These are phyloP conservation scores for Harringtonia aguacate DNA, from an alignment of 2,329 filamentous ascomycete genomes.

Conservation along the genomic window DNA sequence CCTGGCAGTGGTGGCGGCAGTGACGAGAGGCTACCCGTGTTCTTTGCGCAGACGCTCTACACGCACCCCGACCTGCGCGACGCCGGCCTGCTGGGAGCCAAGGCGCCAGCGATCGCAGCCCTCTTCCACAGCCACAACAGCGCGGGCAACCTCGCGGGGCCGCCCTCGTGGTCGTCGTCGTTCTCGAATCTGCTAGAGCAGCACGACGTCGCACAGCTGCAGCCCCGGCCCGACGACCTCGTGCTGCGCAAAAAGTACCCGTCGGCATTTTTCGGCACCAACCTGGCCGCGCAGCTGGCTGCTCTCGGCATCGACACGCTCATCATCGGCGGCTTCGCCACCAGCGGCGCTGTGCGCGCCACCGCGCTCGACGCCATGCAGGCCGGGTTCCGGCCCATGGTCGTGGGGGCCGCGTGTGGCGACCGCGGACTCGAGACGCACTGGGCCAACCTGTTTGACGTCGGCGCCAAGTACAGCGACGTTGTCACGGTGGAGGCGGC, in stretches of 20 bases:
- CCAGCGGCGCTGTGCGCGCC: conserved; percentile 32
- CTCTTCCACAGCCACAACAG: conserved; percentile 28
- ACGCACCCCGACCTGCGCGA: conserved; percentile 30
- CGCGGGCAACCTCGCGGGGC: conserved; percentile 26
- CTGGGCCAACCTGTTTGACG: conserved; percentile 31
- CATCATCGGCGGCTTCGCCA: conserved; percentile 35
- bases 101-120: conserved; percentile 27
- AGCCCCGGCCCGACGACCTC: too few species aligned
- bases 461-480: conserved; percentile 34
- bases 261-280: conserved; percentile 33
- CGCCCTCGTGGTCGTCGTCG: conserved; percentile 23
- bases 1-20: too few species aligned
- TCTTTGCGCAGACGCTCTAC: conserved; percentile 33
- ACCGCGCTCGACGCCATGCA: conserved; percentile 33
- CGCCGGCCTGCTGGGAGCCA: conserved; percentile 29
- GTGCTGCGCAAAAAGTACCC: conserved; percentile 32
- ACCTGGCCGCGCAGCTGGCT: conserved; percentile 26
- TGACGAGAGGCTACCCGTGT: conserved; percentile 27
- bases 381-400: conserved; percentile 31
- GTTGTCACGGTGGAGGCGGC: too few species aligned
- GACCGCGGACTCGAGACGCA: conserved; percentile 31
- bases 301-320: conserved; percentile 27
- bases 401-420: conserved; percentile 31
- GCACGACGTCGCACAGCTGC: too few species aligned
- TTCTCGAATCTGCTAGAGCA: too few species aligned